Conservation (phyloP, 352 stramenopile species). For the Pythium aristosporum region DNA sequence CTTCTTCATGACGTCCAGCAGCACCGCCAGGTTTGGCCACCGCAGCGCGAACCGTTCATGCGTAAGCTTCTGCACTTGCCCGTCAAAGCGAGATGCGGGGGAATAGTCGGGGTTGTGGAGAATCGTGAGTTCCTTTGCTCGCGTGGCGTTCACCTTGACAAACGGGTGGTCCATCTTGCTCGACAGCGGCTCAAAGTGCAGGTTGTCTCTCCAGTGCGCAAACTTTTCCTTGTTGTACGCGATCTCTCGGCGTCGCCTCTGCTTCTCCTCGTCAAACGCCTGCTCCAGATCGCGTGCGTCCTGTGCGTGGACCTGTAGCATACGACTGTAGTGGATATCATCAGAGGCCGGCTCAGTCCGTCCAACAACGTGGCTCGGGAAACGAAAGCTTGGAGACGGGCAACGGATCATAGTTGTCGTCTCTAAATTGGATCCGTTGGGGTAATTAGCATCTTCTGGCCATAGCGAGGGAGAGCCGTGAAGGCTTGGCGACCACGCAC, state of each 20-base stretch:
- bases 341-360: conserved; percentile 3
- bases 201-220: conserved; percentile 35
- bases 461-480: conserved; percentile 53
- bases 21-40: conserved; percentile 41
- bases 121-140: conserved; percentile 45
- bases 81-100: conserved; percentile 32
- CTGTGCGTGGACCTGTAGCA: conserved; percentile 31
- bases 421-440: conserved; percentile 33
- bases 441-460: conserved; percentile 47
- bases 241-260: conserved; percentile 27
- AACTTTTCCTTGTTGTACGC: conserved; percentile 38
- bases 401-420: conserved; percentile 40
- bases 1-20: conserved; percentile 56
- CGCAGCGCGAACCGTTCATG: conserved; percentile 43
- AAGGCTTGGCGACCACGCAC: conserved; percentile 35
- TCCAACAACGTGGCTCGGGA: conserved; percentile 31
- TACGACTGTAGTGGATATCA: conserved; percentile 30
- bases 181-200: conserved; percentile 48
- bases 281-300: conserved; percentile 31
- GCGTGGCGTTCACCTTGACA: conserved; percentile 35
- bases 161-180: conserved; percentile 49
- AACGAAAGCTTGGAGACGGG: conserved; percentile 42
- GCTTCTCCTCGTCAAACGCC: conserved; percentile 37
- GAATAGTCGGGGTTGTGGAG: conserved; percentile 52
- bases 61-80: conserved; percentile 35